Evolutionary conservation across 768 basidiomycete genomes (phyloP), one percentile per base, ranked within the genome.

Genomic region (Trametes maxima): DNA sequence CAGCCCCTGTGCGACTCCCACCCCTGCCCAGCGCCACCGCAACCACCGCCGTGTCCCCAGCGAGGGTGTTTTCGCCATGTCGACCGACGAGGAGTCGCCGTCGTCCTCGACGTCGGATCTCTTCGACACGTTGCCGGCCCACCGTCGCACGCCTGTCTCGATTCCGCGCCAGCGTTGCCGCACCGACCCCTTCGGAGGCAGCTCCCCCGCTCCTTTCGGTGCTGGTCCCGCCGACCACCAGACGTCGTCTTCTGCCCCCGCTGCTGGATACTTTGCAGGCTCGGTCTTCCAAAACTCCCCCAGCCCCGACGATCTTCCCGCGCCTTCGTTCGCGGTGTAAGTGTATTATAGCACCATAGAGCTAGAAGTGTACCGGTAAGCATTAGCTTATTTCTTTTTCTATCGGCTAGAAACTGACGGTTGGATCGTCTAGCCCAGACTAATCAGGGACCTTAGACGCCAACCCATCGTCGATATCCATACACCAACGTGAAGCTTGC

Each of bases 251-350:
- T 67, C 69, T 13, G 64, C 64, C 28, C 63, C 61, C 12, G 66
- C 64, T 62, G 72, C 76, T 28, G 81, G 81, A 8, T 90, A 84
- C 70, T 92, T 89, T 73, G 90, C 90, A 66, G 91, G 89, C 69
- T 91, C 89, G 35, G 78, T 81, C 69, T 92, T 91, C 84, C 90
- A 92, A 80, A 92, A 91, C 78, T 90, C 89, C 60, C 90, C 90
- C 16, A 90, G 87, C 68, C 90, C 90, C 54, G 90, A 92, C 62
- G 89, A 89, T 70, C 76, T 92, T 49, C 90, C 90, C 47, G 82
- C 85, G 62, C 89, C 88, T 57, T 76, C 80, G 65, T 86, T 88
- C 70, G 71, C 72, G 73, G 75, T 77, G 53, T 80, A 73, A 80
- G 72, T 73, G 66, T 69, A 70, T 66, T 54, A 66, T 55, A 66